These are phyloP conservation scores for Eucalyptus marginata DNA, from an alignment of 345 rosid genomes.

Conservation along the genomic window DNA sequence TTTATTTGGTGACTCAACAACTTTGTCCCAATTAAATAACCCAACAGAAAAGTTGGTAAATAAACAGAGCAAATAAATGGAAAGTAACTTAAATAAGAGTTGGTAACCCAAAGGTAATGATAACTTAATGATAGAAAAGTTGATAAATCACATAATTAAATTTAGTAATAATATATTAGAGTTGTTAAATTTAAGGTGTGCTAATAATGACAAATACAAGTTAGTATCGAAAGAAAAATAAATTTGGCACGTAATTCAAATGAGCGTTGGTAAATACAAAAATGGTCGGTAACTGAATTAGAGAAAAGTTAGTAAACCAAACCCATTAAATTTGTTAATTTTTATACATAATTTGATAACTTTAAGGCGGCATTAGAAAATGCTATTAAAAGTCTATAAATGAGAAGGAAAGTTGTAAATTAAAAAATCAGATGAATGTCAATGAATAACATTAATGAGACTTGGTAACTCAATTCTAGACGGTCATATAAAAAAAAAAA, in stretches of 20 bases:
- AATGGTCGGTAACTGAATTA: background rate
- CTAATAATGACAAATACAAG: background rate
- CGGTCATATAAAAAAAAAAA: too few species aligned
- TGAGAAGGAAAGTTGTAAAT: background rate
- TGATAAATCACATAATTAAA: background rate
- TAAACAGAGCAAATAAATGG: background rate
- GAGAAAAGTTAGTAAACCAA: background rate
- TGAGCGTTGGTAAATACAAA: background rate
- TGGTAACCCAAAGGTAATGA: background rate
- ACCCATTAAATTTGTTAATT: too few species aligned
- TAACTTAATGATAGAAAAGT: background rate
- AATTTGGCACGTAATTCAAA: background rate
- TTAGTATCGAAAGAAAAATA: background rate
- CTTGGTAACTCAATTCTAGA: background rate
- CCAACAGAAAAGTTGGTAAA: background rate
- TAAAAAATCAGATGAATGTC: background rate
- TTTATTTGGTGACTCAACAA: background rate
- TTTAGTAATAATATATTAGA: background rate
- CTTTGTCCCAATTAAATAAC: background rate
- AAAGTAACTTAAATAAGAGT: background rate
- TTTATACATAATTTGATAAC: too few species aligned
- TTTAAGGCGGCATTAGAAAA: background rate
- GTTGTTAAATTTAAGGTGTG: background rate
- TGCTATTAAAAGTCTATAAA: background rate
- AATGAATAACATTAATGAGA: background rate